These are phyloP conservation scores for Vaccinium myrtillus DNA, from an alignment of 148 eudicot genomes.

Conservation along the genomic window DNA sequence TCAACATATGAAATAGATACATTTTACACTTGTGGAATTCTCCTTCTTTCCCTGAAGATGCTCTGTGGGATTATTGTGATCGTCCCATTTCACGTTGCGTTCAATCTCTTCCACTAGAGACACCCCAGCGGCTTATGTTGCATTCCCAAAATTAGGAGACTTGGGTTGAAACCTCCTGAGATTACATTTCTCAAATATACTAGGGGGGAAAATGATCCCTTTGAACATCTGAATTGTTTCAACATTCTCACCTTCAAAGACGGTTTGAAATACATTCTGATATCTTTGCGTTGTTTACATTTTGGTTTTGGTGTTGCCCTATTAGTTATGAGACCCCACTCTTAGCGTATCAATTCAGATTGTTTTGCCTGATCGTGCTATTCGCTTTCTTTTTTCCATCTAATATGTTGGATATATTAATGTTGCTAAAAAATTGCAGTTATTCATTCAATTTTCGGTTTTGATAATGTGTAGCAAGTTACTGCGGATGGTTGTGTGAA, in stretches of 20 bases:
- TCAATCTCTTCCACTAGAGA: not conserved
- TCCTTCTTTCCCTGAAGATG: not conserved
- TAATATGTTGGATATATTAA: not conserved
- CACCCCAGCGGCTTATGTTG: not conserved
- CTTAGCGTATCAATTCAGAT: not conserved
- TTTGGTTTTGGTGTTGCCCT: not conserved
- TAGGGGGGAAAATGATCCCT: not conserved
- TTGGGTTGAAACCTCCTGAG: not conserved
- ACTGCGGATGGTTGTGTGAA: slow-evolving; percentile 75
- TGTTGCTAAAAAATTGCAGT: not conserved
- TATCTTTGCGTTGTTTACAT: not conserved
- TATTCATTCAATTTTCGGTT: slow-evolving; percentile 8
- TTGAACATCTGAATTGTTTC: not conserved
- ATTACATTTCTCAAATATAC: not conserved
- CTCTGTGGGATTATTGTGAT: not conserved
- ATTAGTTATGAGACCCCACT: not conserved
- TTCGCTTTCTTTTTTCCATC: not conserved
- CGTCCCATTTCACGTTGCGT: not conserved
- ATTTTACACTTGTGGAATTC: not conserved
- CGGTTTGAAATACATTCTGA: not conserved
- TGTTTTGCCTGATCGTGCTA: not conserved
- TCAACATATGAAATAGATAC: not conserved
- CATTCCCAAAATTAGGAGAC: not conserved
- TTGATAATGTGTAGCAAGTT: slow-evolving; percentile 42
- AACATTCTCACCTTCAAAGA: not conserved